phyloP scores from a whole-genome alignment of 2,329 filamentous ascomycete species.

The Ceratocystis lukuohia region DNA sequence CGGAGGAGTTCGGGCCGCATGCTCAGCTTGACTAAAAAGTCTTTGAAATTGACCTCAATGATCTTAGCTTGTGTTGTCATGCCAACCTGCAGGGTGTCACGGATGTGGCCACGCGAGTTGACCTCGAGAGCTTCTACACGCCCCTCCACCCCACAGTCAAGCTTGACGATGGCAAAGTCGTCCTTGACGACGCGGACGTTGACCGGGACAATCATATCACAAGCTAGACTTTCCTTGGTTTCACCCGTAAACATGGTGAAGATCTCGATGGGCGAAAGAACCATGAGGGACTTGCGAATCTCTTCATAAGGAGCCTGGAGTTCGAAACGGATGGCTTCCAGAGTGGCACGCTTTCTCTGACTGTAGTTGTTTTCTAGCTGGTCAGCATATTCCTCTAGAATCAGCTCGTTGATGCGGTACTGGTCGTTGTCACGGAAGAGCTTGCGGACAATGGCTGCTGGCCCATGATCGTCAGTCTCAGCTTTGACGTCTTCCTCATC shows the following conservation, averaged over 20 bases:
- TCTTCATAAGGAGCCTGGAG: constrained; percentile 90
- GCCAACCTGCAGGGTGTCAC: constrained; percentile 59
- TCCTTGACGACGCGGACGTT: constrained; percentile 79
- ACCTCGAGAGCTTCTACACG: constrained; percentile 73
- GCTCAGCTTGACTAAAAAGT: constrained; percentile 70
- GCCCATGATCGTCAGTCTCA: constrained; percentile 78
- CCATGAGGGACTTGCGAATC: constrained; percentile 64
- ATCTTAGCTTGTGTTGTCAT: constrained; percentile 85
- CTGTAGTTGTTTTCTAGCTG: constrained; percentile 88
- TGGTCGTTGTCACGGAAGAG: constrained; percentile 90
- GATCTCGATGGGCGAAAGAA: constrained; percentile 59
- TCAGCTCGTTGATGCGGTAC: constrained; percentile 89
- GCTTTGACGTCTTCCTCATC: constrained; percentile 97
- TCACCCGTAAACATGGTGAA: constrained; percentile 97
- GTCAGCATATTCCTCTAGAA: constrained; percentile 92
- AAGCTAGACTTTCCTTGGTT: constrained; percentile 65
- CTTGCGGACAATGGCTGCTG: constrained; percentile 81
- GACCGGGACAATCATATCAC: constrained; percentile 87
- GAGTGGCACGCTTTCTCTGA: constrained; percentile 84
- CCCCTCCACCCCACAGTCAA: constrained; percentile 90
- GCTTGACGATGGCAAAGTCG: constrained; percentile 82
- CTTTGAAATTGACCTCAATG: constrained; percentile 72
- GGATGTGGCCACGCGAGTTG: constrained; percentile 56
- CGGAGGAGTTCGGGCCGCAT: constrained; percentile 60
- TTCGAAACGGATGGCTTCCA: constrained; percentile 92